A percentile compares a stretch with the other conserved stretches of the same genome.
These are phyloP conservation scores for Hanseniaspora lindneri DNA, from an alignment of 805 yeast genomes.

Conservation along the genomic window DNA sequence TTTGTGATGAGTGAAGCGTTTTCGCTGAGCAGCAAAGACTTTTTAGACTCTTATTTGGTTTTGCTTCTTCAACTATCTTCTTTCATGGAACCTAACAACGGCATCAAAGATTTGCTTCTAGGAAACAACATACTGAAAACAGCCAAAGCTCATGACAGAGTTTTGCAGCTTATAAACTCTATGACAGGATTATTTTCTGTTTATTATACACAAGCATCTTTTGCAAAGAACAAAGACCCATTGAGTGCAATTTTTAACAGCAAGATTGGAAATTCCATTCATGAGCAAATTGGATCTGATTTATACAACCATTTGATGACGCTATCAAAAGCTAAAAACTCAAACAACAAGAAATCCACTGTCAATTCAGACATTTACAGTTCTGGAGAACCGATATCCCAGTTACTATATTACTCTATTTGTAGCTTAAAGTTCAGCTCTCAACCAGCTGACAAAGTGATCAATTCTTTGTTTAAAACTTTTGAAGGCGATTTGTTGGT, in stretches of 20 bases:
- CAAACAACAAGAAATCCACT: not conserved
- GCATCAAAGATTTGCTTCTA: not conserved
- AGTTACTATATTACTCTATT: not conserved
- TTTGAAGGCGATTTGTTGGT: constrained; percentile 1
- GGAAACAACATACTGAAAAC: not conserved
- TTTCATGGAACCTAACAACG: not conserved
- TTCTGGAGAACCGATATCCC: not conserved
- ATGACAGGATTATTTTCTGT: constrained; percentile 3
- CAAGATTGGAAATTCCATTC: not conserved
- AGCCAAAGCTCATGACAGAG: not conserved
- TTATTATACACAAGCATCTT: not conserved
- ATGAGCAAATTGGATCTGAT: not conserved
- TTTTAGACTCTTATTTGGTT: not conserved
- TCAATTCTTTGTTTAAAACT: not conserved
- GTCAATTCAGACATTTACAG: not conserved
- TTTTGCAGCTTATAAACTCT: not conserved
- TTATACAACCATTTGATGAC: not conserved
- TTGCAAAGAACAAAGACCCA: not conserved
- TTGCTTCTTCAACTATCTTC: not conserved
- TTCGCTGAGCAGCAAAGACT: not conserved
- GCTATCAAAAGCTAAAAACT: not conserved
- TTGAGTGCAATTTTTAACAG: not conserved
- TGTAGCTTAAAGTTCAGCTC: not conserved
- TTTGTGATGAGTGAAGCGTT: constrained; percentile 4
- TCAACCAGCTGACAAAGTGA: constrained; percentile 1